These are phyloP conservation scores for Samsoniella hepiali DNA, from an alignment of 2,329 filamentous ascomycete species.

Conservation along the genomic window DNA sequence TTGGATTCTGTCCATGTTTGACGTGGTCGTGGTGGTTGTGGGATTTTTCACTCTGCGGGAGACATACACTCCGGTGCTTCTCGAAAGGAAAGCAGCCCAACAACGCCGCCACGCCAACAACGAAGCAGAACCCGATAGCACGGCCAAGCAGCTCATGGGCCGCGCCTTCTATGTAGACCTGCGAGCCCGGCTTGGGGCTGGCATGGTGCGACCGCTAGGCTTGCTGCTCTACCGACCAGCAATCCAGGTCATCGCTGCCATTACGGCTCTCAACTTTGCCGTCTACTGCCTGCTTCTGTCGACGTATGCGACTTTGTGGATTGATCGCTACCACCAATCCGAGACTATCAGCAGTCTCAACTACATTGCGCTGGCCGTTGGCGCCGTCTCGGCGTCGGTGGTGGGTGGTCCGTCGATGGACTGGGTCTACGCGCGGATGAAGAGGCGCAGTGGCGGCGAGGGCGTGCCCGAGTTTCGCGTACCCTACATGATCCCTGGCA, in stretches of 20 bases:
- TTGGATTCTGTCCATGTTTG: constrained; percentile 59
- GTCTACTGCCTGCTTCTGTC: constrained; percentile 50
- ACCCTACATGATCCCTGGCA: constrained; percentile 52
- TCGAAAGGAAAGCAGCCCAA: constrained; percentile 30
- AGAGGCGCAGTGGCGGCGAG: not conserved
- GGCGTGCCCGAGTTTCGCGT: constrained; percentile 44
- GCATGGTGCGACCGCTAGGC: constrained; percentile 25
- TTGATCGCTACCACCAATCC: constrained; percentile 44
- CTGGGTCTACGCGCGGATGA: constrained; percentile 32
- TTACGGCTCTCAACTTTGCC: constrained; percentile 47
- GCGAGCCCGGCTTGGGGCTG: not conserved
- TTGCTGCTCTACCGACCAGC: constrained; percentile 43
- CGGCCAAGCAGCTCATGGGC: not conserved
- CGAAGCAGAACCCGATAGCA: not conserved
- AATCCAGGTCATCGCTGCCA: constrained; percentile 43
- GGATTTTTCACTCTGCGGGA: constrained; percentile 50
- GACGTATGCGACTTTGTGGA: constrained; percentile 49
- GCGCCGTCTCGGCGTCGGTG: constrained; percentile 36
- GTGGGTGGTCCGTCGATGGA: constrained; percentile 37
- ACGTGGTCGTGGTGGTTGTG: constrained; percentile 52
- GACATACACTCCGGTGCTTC: constrained; percentile 62
- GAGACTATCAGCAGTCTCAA: constrained; percentile 44
- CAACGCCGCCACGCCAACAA: not conserved
- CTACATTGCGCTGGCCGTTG: constrained; percentile 49
- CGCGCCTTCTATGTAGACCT: not conserved